Evolutionary conservation across 2,329 filamentous ascomycete genomes (phyloP).

Genomic region (Aspergillus thermomutatus): DNA sequence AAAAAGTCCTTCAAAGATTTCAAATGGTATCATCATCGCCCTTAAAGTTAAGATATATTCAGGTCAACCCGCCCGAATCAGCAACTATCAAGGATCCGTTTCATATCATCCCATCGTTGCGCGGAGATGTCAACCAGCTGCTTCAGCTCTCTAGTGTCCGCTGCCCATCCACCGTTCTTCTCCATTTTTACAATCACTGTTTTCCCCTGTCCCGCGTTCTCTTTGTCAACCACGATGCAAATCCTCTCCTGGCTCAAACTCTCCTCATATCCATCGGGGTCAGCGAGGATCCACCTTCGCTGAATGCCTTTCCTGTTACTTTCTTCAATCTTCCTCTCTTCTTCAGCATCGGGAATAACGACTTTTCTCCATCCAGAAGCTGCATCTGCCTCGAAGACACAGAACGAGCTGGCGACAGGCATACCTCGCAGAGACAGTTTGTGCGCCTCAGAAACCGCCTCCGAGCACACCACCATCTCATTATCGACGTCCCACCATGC

Average conservation of each 20-base stretch:
- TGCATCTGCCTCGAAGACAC: conserved; percentile 66
- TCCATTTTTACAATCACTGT: conserved; percentile 65
- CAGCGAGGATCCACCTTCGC: conserved; percentile 69
- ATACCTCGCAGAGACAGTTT: conserved; percentile 61
- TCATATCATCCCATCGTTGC: conserved; percentile 62
- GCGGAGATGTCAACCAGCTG: conserved; percentile 59
- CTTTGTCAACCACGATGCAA: conserved; percentile 72
- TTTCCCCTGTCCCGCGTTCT: conserved; percentile 47
- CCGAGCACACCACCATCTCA: conserved; percentile 74
- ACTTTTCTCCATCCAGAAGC: conserved; percentile 37
- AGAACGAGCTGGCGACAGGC: conserved; percentile 74
- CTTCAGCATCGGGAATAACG: conserved; percentile 31
- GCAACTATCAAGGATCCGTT: conserved; percentile 39
- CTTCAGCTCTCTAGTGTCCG: conserved; percentile 63
- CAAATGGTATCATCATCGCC: conserved; percentile 26
- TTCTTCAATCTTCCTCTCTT: conserved; percentile 43
- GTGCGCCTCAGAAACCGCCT: conserved; percentile 51
- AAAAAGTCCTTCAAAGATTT: background rate
- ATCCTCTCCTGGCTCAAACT: conserved; percentile 75
- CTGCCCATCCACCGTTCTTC: conserved; percentile 73
- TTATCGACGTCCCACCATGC: conserved; percentile 82
- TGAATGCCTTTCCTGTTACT: conserved; percentile 34
- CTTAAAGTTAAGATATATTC: conserved; percentile 8
- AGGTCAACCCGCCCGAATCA: conserved; percentile 14
- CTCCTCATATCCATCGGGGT: conserved; percentile 90